These are phyloP conservation scores for Phaseolus coccineus DNA, from an alignment of 331 rosid species.

Conservation along the genomic window DNA sequence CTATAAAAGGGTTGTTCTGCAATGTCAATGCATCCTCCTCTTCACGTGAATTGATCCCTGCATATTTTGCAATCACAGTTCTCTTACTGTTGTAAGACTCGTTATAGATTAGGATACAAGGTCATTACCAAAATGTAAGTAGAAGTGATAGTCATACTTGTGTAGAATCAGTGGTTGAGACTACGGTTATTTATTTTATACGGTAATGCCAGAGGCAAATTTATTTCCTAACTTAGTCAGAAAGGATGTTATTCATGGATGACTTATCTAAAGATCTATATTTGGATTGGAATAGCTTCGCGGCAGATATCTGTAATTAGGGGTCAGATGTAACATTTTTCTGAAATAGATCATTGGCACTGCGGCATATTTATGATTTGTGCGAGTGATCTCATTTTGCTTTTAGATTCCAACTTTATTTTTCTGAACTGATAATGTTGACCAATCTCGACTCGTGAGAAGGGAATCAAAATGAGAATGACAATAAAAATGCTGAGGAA, in stretches of 20 bases:
- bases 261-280: not conserved
- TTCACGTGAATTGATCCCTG: not conserved
- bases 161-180: conserved; percentile 18
- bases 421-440: conserved; percentile 17
- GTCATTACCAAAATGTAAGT: not conserved
- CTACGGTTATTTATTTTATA: not conserved
- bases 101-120: conserved; percentile 16
- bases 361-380: not conserved
- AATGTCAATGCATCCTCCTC: not conserved
- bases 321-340: conserved; percentile 3
- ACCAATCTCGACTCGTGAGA: not conserved
- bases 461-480: conserved; percentile 18
- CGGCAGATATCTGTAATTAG: not conserved
- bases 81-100: not conserved
- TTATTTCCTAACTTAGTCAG: not conserved
- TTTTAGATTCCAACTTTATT: conserved; percentile 29
- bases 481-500: not conserved
- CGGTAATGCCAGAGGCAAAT: not conserved
- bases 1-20: not conserved
- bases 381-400: conserved; percentile 12
- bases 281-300: not conserved
- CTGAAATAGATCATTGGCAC: not conserved
- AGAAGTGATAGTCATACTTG: not conserved
- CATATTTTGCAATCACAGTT: not conserved
- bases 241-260: not conserved